phyloP scores from a whole-genome alignment of 116 monocot genomes.

The Dioscorea cayenensis region DNA sequence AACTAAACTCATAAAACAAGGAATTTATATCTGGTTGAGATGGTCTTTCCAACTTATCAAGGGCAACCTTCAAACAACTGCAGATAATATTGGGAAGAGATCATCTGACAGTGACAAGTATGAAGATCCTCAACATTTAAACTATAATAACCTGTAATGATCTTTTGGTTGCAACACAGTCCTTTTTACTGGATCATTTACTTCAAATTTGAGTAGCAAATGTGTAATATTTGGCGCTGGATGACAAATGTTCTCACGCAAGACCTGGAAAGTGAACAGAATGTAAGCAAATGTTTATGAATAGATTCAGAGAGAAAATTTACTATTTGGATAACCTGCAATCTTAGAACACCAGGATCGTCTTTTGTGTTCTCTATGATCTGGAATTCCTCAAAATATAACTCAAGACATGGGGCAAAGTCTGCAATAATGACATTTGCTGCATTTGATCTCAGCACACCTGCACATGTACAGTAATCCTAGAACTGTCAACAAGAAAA shows the following conservation, averaged over 20 bases:
- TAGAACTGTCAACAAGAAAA: constrained; percentile 48
- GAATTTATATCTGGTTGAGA: constrained; percentile 73
- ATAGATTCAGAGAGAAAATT: neutral
- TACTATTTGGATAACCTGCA: constrained; percentile 49
- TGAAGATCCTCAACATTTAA: neutral
- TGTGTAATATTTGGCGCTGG: constrained; percentile 87
- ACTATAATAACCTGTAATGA: constrained; percentile 64
- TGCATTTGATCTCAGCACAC: constrained; percentile 64
- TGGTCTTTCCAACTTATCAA: constrained; percentile 80
- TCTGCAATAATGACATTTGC: constrained; percentile 71
- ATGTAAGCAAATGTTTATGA: neutral
- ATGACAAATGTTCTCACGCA: constrained; percentile 82
- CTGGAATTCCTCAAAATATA: constrained; percentile 69
- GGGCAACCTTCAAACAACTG: constrained; percentile 95
- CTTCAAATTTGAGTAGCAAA: constrained; percentile 90
- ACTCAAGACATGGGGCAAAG: constrained; percentile 88
- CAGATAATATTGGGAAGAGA: constrained; percentile 3
- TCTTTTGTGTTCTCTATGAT: constrained; percentile 65
- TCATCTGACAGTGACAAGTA: neutral
- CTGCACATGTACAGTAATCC: constrained; percentile 79
- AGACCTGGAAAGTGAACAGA: constrained; percentile 48
- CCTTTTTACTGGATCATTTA: constrained; percentile 59
- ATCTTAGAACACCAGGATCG: constrained; percentile 81
- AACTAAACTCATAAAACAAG: constrained; percentile 78
- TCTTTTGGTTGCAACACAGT: constrained; percentile 83